A percentile compares a stretch with the other conserved stretches of the same genome.
Evolutionary conservation across 768 basidiomycete genomes (phyloP).

Genomic region (Boletus vinaceobasis): DNA sequence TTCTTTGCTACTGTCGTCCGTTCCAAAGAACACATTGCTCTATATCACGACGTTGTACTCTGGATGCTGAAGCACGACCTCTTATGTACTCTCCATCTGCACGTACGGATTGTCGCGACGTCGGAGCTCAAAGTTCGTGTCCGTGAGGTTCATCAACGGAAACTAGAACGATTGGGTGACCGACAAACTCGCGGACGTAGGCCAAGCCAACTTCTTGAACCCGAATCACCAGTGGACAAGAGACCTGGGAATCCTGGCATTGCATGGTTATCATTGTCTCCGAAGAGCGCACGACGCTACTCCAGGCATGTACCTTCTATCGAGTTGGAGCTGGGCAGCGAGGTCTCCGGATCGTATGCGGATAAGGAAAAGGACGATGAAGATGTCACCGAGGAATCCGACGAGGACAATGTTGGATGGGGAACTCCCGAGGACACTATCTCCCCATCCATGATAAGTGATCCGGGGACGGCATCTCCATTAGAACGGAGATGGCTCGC

Average conservation of each 20-base stretch:
- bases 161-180: slow-evolving; percentile 27
- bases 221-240: slow-evolving; percentile 18
- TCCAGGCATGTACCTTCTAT: slow-evolving; percentile 44
- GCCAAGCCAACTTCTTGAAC: slow-evolving; percentile 15
- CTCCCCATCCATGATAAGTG: slow-evolving; percentile 66
- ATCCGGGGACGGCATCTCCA: slow-evolving; percentile 79
- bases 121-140: slow-evolving; percentile 71
- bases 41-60: slow-evolving; percentile 78
- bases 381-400: slow-evolving; percentile 39
- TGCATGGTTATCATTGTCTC: slow-evolving; percentile 54
- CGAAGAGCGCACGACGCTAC: slow-evolving; percentile 48
- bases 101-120: slow-evolving; percentile 80
- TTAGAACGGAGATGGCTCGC: slow-evolving; percentile 79
- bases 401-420: slow-evolving; percentile 47
- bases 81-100: slow-evolving; percentile 79
- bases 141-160: slow-evolving; percentile 41
- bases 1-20: slow-evolving; percentile 80
- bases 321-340: slow-evolving; percentile 45
- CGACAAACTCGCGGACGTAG: slow-evolving; percentile 22
- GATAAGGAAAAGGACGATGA: slow-evolving; percentile 33
- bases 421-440: slow-evolving; percentile 48
- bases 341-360: slow-evolving; percentile 28
- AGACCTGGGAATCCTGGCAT: slow-evolving; percentile 20
- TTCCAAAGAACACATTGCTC: slow-evolving; percentile 58
- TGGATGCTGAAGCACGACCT: slow-evolving; percentile 92